A percentile compares a stretch with the other conserved stretches of the same genome.
These are phyloP conservation scores for Mastigamoeba balamuthi DNA, from an alignment of 78 protist genomes.

Conservation along the genomic window DNA sequence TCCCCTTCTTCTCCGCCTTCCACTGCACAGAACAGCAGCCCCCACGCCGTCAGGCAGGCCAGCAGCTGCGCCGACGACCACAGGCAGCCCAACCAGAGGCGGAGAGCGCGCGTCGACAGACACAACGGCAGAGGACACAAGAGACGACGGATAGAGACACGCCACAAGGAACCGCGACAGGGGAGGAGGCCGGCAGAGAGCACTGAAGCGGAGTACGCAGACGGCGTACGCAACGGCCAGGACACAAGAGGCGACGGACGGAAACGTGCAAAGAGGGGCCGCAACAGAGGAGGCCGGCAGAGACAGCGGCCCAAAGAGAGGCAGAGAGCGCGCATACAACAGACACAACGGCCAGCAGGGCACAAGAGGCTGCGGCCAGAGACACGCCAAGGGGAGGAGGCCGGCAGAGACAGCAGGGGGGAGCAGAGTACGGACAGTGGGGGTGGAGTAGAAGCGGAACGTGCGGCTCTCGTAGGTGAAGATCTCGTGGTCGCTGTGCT, in stretches of 20 bases:
- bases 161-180: neutral
- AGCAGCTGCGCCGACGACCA: too few species aligned
- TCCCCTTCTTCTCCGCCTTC: neutral
- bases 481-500: neutral
- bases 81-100: too few species aligned
- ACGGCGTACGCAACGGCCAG: neutral
- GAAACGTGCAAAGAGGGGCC: too few species aligned
- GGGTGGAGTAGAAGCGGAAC: neutral
- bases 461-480: neutral
- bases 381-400: neutral
- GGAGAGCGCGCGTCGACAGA: neutral
- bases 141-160: neutral
- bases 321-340: too few species aligned
- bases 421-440: neutral
- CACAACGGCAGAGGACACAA: neutral
- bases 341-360: too few species aligned
- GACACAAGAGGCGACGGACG: too few species aligned
- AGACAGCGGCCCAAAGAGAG: too few species aligned
- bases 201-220: neutral
- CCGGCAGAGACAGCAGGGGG: neutral
- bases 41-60: neutral
- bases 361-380: too few species aligned
- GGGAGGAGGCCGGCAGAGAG: neutral
- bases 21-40: neutral
- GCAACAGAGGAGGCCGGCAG: too few species aligned